Conservation (phyloP, 2,329 filamentous ascomycete species). For the Gliomastix tumulicola region DNA sequence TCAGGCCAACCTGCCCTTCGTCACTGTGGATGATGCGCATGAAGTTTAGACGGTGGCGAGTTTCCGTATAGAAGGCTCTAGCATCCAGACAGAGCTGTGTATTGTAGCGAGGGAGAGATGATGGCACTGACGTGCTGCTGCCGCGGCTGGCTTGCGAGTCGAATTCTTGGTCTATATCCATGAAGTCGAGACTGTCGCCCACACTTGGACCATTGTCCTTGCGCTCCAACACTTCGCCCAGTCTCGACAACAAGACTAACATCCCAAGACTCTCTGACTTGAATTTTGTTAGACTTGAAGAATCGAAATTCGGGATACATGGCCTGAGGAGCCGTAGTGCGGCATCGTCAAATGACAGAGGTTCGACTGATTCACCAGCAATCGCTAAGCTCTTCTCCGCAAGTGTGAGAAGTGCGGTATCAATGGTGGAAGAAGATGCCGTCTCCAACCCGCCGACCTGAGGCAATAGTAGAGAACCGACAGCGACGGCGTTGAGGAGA, state of each 20-base stretch:
- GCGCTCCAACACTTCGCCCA: conserved; percentile 26
- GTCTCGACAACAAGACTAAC: conserved; percentile 31
- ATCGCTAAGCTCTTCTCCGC: conserved; percentile 30
- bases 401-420: conserved; percentile 31
- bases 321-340: conserved; percentile 35
- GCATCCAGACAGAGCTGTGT: conserved; percentile 31
- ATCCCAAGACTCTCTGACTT: conserved; percentile 30
- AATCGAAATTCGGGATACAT: conserved; percentile 37
- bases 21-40: conserved; percentile 35
- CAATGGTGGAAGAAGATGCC: conserved; percentile 40
- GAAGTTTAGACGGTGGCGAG: conserved; percentile 36
- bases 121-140: conserved; percentile 23
- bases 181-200: conserved; percentile 38
- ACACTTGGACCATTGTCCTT: conserved; percentile 21
- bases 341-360: conserved; percentile 35
- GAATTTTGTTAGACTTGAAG: conserved; percentile 26
- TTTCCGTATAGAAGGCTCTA: conserved; percentile 40
- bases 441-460: conserved; percentile 39
- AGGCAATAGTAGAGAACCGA: conserved; percentile 37
- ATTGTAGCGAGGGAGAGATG: conserved; percentile 39
- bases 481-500: conserved; percentile 39
- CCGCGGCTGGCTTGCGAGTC: conserved; percentile 50
- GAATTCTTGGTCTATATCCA: conserved; percentile 63
- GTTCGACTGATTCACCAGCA: conserved; percentile 36
- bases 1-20: conserved; percentile 34